Evolutionary conservation across 306 rosid species (phyloP), one percentile per base, ranked within the genome.

Genomic region (Vigna nakashimae): DNA sequence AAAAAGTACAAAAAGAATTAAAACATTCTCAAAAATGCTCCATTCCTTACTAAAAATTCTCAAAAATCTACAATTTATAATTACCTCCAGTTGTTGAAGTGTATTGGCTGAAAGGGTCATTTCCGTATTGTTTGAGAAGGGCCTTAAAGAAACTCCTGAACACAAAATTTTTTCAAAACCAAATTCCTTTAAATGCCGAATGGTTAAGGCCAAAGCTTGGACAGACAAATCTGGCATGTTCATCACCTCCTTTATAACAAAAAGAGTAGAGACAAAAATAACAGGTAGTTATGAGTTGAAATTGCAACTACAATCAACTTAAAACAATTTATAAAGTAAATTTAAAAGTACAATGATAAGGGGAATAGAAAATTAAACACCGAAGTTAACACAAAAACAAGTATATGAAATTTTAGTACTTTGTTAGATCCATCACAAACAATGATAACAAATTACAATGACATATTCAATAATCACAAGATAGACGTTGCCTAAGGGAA

Each of bases 61-160:
- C 45, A 51, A 75, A 34, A 59, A 22, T 34, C n/a, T 69, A 50
- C 24, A 63, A 24, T 26, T 34, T 70, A 79, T 57, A 79, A 67
- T 82, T 83, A 95, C 98, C 98, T 95, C 98, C 74, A 95, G 82
- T 66, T 95, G 98, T 81, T 86, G 93, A 82, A 95, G 96, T 64
- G 98, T 77, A 85, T 95, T 95, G 74, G 91, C 93, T 5, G 98
- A 91, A 70, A 95, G 95, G 80, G 84, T 79, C 97, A 95, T 90
- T 85, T 95, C 97, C 51, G 72, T 76, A 65, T 90, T 86, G 91
- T 84, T 88, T 79, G 92, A 87, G 53, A 91, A 85, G 60, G 98
- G 97, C 87, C 96, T 91, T 74, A 95, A 85, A 79, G 93, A 88
- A 85, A 89, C 86, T 73, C 98, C 93, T 30, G 83, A 82, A 75